Evolutionary conservation across 192 early-diverging fungal genomes (phyloP).

Genomic region (Entomortierella lignicola): DNA sequence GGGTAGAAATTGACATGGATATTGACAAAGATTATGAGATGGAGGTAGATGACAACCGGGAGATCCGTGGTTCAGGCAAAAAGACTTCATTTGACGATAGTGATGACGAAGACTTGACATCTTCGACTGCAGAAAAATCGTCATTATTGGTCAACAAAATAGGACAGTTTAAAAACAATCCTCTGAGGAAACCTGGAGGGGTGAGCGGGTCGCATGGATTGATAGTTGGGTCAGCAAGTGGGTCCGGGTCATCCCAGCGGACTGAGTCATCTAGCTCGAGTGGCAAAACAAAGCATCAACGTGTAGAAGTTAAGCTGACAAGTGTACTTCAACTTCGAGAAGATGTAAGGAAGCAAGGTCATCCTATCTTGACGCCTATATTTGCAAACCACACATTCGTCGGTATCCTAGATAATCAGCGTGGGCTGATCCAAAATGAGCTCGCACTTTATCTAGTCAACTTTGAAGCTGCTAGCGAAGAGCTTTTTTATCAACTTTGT

Average conservation of each 20-base stretch:
- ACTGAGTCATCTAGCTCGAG: background rate
- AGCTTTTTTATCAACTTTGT: constrained; percentile 90
- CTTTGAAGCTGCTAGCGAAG: constrained; percentile 79
- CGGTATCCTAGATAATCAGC: constrained; percentile 83
- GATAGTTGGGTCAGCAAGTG: background rate
- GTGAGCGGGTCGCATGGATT: background rate
- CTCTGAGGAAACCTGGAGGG: background rate
- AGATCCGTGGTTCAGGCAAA: background rate
- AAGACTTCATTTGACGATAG: constrained; percentile 5
- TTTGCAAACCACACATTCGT: constrained; percentile 90
- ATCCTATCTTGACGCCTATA: constrained; percentile 80
- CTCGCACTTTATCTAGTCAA: constrained; percentile 88
- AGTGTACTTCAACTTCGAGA: constrained; percentile 84
- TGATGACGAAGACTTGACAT: background rate
- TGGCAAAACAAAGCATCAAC: constrained; percentile 29
- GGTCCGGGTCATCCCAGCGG: constrained; percentile 1
- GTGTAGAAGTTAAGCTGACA: constrained; percentile 82
- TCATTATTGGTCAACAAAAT: constrained; percentile 29
- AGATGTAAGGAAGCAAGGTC: constrained; percentile 70
- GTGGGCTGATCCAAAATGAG: constrained; percentile 88
- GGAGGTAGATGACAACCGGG: background rate
- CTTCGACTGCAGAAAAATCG: background rate
- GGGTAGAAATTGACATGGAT: constrained; percentile 7
- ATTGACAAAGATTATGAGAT: constrained; percentile 23
- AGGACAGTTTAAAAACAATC: constrained; percentile 23